These are phyloP conservation scores for Metschnikowia peoriensis DNA, from an alignment of 805 yeast genomes.

Conservation along the genomic window DNA sequence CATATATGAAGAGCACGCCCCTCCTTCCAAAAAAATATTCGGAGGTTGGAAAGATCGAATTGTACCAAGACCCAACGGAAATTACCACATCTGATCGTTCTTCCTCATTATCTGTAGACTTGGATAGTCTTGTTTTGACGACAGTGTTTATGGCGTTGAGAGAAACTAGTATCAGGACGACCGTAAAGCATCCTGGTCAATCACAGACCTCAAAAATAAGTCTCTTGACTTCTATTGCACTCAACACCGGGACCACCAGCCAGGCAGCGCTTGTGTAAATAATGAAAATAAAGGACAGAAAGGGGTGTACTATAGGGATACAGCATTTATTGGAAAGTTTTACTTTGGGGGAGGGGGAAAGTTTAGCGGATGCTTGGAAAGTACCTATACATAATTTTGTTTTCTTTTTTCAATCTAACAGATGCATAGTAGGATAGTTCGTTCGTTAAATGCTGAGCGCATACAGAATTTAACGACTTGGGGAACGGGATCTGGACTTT, in stretches of 20 bases:
- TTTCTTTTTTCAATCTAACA: not conserved
- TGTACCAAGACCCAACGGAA: conserved; percentile 30
- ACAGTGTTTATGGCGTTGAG: conserved; percentile 32
- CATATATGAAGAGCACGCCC: conserved; percentile 20
- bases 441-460: not conserved
- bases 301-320: not conserved
- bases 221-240: conserved; percentile 4
- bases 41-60: conserved; percentile 34
- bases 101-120: conserved; percentile 32
- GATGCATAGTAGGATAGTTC: not conserved
- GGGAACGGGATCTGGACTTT: conserved; percentile 39
- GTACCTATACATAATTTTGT: not conserved
- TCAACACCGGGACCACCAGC: not conserved
- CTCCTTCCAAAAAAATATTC: conserved; percentile 36
- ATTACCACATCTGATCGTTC: conserved; percentile 13
- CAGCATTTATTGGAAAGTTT: not conserved
- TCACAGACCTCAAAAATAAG: conserved; percentile 4
- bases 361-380: not conserved
- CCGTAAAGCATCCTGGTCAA: conserved; percentile 11
- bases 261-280: not conserved
- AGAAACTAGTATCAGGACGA: conserved; percentile 28
- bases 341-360: not conserved
- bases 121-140: conserved; percentile 31
- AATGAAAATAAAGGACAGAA: not conserved
- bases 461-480: conserved; percentile 18